A percentile compares a stretch with the other conserved stretches of the same genome.
Evolutionary conservation across 306 rosid species (phyloP).

Genomic region (Gastrolobium villosum): DNA sequence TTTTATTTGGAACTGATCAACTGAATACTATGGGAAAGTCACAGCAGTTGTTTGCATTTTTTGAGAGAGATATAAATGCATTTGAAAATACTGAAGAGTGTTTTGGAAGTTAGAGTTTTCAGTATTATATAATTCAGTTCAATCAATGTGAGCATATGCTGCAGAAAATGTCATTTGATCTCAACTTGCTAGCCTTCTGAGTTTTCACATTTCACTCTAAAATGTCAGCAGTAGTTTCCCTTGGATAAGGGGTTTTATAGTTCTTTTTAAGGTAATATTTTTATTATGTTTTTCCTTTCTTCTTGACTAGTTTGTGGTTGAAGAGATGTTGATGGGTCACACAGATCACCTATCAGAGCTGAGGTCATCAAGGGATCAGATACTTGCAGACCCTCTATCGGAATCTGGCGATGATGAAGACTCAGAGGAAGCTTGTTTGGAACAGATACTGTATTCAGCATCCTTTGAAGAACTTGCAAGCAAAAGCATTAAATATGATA

Average conservation of each 20-base stretch:
- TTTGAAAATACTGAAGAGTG: constrained; percentile 28
- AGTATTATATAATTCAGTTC: background rate
- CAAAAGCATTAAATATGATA: constrained; percentile 75
- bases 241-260: background rate
- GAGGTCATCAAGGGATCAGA: constrained; percentile 59
- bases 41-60: constrained; percentile 2
- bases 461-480: constrained; percentile 85
- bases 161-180: constrained; percentile 3
- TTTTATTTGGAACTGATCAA: constrained; percentile 19
- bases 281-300: constrained; percentile 30
- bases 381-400: constrained; percentile 62
- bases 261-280: constrained; percentile 36
- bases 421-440: constrained; percentile 53
- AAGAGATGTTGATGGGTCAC: constrained; percentile 78
- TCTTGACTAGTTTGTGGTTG: constrained; percentile 54
- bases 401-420: constrained; percentile 61
- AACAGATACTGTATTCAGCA: constrained; percentile 71
- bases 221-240: constrained; percentile 19
- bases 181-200: constrained; percentile 26
- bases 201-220: constrained; percentile 30
- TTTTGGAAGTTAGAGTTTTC: constrained; percentile 31
- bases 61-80: background rate
- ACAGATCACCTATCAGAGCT: constrained; percentile 65
- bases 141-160: constrained; percentile 9
- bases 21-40: background rate